These are phyloP conservation scores for Athelia psychrophila DNA, from an alignment of 1,284 basidiomycete species.

Conservation along the genomic window DNA sequence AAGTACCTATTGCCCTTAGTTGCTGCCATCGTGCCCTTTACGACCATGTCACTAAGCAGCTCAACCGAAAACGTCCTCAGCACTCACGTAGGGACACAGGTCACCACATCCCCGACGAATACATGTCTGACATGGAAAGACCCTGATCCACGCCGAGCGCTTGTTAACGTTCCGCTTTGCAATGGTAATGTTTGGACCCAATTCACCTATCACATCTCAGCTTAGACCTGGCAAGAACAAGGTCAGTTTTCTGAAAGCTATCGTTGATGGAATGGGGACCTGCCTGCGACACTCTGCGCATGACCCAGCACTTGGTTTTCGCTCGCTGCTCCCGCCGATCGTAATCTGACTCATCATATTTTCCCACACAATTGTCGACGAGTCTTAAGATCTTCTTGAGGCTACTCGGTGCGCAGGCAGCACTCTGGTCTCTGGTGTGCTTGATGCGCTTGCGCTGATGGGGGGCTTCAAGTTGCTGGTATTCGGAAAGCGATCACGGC, in stretches of 20 bases:
- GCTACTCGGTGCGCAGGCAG: too few relatives aligned
- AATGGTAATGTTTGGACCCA: background rate
- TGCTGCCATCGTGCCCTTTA: conserved; percentile 43
- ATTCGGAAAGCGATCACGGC: too few relatives aligned
- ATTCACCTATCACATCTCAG: conserved; percentile 49
- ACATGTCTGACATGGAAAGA: conserved; percentile 52
- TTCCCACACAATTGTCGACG: too few relatives aligned
- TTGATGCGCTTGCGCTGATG: too few relatives aligned
- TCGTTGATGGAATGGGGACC: background rate
- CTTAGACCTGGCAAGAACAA: conserved; percentile 39
- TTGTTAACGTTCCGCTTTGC: background rate
- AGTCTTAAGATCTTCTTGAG: too few relatives aligned
- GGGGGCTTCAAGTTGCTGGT: too few relatives aligned
- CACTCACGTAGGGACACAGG: conserved; percentile 46
- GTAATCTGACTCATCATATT: background rate
- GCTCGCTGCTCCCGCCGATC: background rate
- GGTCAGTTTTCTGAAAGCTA: background rate
- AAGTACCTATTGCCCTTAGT: conserved; percentile 55
- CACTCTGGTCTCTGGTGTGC: too few relatives aligned
- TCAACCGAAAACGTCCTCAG: background rate
- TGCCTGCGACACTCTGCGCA: conserved; percentile 1
- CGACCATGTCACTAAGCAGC: background rate
- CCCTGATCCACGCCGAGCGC: conserved; percentile 20
- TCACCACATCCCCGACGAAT: conserved; percentile 44
- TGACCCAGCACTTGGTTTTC: background rate